phyloP scores from a whole-genome alignment of 192 early-diverging fungal genomes.

The Mortierella antarctica region DNA sequence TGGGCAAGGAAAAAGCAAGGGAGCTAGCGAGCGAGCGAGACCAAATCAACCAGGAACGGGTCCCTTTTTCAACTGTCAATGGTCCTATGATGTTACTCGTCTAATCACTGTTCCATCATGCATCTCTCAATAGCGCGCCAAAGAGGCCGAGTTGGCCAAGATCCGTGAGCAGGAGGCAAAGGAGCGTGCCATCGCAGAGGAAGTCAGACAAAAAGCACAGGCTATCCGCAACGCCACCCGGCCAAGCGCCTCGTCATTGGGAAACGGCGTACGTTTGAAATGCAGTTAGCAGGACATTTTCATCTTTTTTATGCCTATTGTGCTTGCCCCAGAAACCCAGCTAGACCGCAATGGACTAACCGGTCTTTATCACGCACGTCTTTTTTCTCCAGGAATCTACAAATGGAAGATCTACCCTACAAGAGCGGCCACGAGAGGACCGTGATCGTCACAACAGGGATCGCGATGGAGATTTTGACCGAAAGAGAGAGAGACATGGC shows the following conservation, averaged over 20 bases:
- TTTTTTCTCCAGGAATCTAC: background rate
- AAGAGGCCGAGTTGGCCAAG: slow-evolving; percentile 45
- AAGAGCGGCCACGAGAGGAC: slow-evolving; percentile 11
- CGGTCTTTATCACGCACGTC: slow-evolving; percentile 2
- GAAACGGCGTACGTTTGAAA: slow-evolving; percentile 11
- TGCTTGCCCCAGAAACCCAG: background rate
- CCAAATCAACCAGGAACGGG: background rate
- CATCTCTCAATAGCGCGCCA: slow-evolving; percentile 33
- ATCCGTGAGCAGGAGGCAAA: slow-evolving; percentile 56
- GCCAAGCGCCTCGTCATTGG: slow-evolving; percentile 25
- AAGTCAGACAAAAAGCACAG: slow-evolving; percentile 50
- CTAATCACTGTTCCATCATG: background rate
- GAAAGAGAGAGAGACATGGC: slow-evolving; percentile 2
- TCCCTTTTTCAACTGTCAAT: background rate
- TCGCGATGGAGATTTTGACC: slow-evolving; percentile 9
- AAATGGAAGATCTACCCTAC: background rate
- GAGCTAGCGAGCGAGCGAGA: background rate
- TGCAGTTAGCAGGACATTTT: no score
- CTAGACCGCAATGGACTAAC: background rate
- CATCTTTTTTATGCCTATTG: background rate
- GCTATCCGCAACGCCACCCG: slow-evolving; percentile 21
- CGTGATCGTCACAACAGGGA: slow-evolving; percentile 25
- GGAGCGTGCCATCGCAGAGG: slow-evolving; percentile 44
- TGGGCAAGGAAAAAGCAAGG: background rate
- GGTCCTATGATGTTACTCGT: no score